Base-by-base conservation (phyloP, 2,329 filamentous ascomycete genomes). In the Colletotrichum brevisporum region DNA sequence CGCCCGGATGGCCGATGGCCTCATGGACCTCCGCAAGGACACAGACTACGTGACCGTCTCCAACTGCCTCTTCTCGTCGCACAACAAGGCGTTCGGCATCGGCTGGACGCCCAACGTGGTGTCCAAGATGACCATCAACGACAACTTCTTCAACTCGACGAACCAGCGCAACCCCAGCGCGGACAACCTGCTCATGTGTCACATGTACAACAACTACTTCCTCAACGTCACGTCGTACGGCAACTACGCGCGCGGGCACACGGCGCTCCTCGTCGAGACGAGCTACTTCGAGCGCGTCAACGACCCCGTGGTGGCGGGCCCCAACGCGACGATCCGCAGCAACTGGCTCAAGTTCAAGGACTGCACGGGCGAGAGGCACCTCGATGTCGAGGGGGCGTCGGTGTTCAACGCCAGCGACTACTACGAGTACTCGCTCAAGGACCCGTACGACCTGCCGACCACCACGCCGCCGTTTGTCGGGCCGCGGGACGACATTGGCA, bases 91-190 rank as follows among this genome's bases (percentile, higher is more conserved):
- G 21, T 85, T 89, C 80, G 82, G 73, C 76, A 88, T 89, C 78
- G 80, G 71, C 15, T 80, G 74, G 43, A 86, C 89, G 72, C 88
- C 90, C 74, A 85, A 77, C 1, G 88, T 87, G 67, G 82, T 87
- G 73, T 80, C 90, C 27, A 84, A 80, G 73, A 81, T 90, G 58
- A 90, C 88, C 43, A 88, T 86, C 76, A 80, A 81, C 78, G 85
- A 88, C 79, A 89, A 89, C 82, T 83, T 86, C 81, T 88, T 82
- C 81, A 73, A 76, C 67, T 89, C 89, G 78, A 79, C 89, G 74
- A 88, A 89, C 81, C 86, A 83, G 10, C 86, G 87, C 62, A 80
- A 80, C 4, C 87, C 88, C 6, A 82, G 81, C 71, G 3, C 74
- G 72, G 12, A 76, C 73, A 12, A 77, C 89, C 76, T 85, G 88